Percentiles rank a stretch among this genome's conserved stretches.
Conservation (phyloP, 2,329 filamentous ascomycete species). For the Botrytis deweyae region DNA sequence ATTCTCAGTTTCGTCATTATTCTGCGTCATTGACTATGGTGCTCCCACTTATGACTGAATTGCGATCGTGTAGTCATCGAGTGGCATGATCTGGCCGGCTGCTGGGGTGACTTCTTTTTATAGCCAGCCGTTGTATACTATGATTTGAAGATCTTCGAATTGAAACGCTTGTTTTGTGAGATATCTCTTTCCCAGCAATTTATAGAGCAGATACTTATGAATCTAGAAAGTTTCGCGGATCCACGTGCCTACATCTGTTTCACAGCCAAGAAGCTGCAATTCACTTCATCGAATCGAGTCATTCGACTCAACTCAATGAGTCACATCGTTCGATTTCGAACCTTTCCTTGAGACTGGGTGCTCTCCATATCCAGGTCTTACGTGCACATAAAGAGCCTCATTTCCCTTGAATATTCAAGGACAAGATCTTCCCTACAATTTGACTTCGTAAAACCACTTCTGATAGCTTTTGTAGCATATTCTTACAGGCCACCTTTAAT, state of each 20-base stretch:
- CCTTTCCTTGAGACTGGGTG: neutral
- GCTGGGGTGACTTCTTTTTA: too few species aligned
- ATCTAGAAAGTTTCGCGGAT: neutral
- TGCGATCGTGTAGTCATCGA: neutral
- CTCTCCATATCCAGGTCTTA: neutral
- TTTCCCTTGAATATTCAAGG: neutral
- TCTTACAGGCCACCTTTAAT: neutral
- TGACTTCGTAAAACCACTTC: neutral
- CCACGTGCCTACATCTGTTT: neutral
- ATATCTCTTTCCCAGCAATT: neutral
- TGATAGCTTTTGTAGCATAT: neutral
- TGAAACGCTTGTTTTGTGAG: neutral
- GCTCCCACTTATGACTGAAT: neutral
- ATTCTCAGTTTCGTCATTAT: neutral
- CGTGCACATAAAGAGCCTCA: neutral
- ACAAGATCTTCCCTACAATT: neutral
- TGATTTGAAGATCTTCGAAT: rapidly evolving
- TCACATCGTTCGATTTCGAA: neutral
- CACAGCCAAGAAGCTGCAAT: neutral
- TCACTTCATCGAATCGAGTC: neutral
- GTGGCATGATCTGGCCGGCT: neutral
- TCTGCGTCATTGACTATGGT: neutral
- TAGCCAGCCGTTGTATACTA: neutral
- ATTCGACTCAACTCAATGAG: neutral
- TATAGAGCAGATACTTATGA: neutral